Evolutionary conservation across 495 filamentous ascomycete species (phyloP).

Genomic region (Xylaria bambusicola): DNA sequence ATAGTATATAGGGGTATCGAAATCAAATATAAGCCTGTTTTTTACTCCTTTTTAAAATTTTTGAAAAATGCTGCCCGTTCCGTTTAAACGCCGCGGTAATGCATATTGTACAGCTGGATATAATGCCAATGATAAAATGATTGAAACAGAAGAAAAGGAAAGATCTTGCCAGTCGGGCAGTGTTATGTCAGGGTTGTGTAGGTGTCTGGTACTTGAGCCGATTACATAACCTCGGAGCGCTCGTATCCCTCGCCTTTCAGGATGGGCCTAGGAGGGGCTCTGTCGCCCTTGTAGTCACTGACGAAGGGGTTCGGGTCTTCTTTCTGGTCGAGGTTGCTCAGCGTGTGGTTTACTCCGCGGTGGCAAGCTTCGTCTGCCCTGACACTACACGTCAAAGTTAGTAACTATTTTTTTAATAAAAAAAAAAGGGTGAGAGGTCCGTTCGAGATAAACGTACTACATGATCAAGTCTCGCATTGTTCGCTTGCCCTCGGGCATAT

Average conservation of each 20-base stretch:
- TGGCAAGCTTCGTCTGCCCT: conserved; percentile 97
- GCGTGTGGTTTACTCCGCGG: conserved; percentile 93
- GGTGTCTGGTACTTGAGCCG: no score
- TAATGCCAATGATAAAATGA: background rate
- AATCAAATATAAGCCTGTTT: background rate
- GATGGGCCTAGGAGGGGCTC: conserved; percentile 61
- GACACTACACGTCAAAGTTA: no score
- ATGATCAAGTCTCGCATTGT: conserved; percentile 84
- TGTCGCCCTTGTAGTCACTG: conserved; percentile 65
- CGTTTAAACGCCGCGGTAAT: background rate
- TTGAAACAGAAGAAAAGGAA: background rate
- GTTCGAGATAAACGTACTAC: no score
- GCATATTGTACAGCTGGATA: conserved; percentile 1
- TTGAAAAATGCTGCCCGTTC: no score
- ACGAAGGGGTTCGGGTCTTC: conserved; percentile 90
- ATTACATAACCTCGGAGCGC: conserved; percentile 74
- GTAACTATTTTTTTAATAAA: no score
- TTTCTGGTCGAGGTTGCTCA: conserved; percentile 79
- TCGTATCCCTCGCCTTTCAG: conserved; percentile 78
- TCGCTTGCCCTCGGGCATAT: conserved; percentile 81
- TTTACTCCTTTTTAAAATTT: background rate
- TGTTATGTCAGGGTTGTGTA: no score
- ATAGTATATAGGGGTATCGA: conserved; percentile 2
- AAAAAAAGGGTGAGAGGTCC: no score
- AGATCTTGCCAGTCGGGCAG: background rate